Percentiles rank a stretch among this genome's conserved stretches.
Conservation (phyloP, 2,329 filamentous ascomycete genomes). For the Gliomastix tumulicola region DNA sequence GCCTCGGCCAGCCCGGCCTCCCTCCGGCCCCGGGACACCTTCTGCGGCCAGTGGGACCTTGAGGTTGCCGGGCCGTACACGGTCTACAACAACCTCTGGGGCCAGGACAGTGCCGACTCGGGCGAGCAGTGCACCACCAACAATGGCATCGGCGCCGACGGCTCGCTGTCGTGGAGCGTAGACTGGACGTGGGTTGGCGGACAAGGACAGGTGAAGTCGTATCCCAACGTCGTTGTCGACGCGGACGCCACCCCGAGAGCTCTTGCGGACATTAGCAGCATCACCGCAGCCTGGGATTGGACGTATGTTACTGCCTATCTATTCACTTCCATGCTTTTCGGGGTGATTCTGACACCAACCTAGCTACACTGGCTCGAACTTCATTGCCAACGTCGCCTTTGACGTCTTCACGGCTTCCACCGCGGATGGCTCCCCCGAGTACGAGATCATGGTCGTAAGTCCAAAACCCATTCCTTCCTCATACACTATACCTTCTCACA, state of each 20-base stretch:
- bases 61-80: slow-evolving; percentile 11
- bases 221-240: slow-evolving; percentile 30
- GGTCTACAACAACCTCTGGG: slow-evolving; percentile 35
- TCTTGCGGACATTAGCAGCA: slow-evolving; percentile 20
- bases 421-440: slow-evolving; percentile 26
- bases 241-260: slow-evolving; percentile 15
- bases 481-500: slow-evolving; percentile 11
- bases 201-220: slow-evolving; percentile 30
- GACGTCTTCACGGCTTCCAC: slow-evolving; percentile 49
- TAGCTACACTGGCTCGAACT: slow-evolving; percentile 19
- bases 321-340: background rate
- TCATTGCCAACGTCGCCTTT: slow-evolving; percentile 52
- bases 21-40: slow-evolving; percentile 8
- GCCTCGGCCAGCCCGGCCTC: background rate
- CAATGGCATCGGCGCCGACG: slow-evolving; percentile 19
- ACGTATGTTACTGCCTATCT: slow-evolving; percentile 10
- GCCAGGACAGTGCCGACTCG: slow-evolving; percentile 18
- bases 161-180: slow-evolving; percentile 27
- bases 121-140: slow-evolving; percentile 31
- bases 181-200: slow-evolving; percentile 31
- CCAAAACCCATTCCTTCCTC: no score
- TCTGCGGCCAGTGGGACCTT: slow-evolving; percentile 15
- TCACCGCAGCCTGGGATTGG: slow-evolving; percentile 24
- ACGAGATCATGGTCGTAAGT: slow-evolving; percentile 63
- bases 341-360: no score